Evolutionary conservation across 768 basidiomycete species (phyloP).

Genomic region (Agrocybe pediades): DNA sequence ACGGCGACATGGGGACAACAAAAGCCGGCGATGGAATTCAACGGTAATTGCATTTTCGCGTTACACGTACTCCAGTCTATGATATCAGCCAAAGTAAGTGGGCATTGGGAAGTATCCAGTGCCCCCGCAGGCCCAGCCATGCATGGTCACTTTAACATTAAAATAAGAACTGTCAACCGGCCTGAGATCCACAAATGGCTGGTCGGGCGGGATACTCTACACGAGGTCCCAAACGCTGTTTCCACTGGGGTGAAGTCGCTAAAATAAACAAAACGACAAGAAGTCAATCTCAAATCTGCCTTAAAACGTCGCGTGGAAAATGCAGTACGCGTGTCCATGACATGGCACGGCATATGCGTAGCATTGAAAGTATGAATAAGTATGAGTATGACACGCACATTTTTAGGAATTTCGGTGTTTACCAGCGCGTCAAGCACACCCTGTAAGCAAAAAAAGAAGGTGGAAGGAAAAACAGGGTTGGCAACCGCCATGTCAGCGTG

Average conservation of each 20-base stretch:
- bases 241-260: slow-evolving; percentile 55
- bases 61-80: background rate
- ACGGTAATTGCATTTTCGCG: too few relatives aligned
- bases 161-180: too few relatives aligned
- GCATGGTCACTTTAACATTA: too few relatives aligned
- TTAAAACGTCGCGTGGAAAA: background rate
- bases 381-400: slow-evolving; percentile 44
- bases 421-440: slow-evolving; percentile 61
- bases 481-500: background rate
- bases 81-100: background rate
- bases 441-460: too few relatives aligned
- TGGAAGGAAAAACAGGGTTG: slow-evolving; percentile 1
- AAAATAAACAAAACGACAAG: slow-evolving; percentile 8
- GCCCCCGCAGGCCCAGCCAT: too few relatives aligned
- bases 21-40: background rate
- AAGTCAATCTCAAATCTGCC: too few relatives aligned
- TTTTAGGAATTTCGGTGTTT: slow-evolving; percentile 44
- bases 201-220: slow-evolving; percentile 25
- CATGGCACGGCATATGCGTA: slow-evolving; percentile 16
- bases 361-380: slow-evolving; percentile 11
- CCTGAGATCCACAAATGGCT: too few relatives aligned
- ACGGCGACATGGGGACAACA: too few relatives aligned
- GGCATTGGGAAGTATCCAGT: too few relatives aligned
- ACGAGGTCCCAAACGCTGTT: slow-evolving; percentile 59
- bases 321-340: slow-evolving; percentile 6